phyloP scores from a whole-genome alignment of 1,284 basidiomycete species.

The Xerocomus nothofagi region DNA sequence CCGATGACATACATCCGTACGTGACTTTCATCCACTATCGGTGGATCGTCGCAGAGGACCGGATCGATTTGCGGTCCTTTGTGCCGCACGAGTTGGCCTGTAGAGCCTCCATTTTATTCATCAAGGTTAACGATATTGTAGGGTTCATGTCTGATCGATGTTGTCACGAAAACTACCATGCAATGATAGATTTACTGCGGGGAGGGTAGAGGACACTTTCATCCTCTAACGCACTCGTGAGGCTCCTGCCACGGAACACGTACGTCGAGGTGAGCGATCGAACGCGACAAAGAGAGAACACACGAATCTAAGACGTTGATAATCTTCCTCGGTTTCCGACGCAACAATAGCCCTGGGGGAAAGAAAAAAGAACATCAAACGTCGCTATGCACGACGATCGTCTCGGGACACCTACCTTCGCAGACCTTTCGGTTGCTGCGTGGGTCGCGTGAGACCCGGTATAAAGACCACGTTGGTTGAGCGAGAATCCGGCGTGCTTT shows the following conservation, averaged over 20 bases:
- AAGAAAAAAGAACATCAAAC: background rate
- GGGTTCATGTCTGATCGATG: constrained; percentile 1
- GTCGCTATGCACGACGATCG: background rate
- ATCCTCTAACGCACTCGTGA: constrained; percentile 58
- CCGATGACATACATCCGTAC: background rate
- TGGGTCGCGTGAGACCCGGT: constrained; percentile 69
- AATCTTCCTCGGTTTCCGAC: constrained; percentile 79
- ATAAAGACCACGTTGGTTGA: constrained; percentile 85
- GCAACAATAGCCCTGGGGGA: constrained; percentile 69
- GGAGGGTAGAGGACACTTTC: background rate
- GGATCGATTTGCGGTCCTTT: background rate
- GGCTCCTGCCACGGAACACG: constrained; percentile 78
- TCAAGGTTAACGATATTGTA: background rate
- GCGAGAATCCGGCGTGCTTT: constrained; percentile 75
- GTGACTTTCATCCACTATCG: too few species aligned
- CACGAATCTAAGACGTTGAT: constrained; percentile 67
- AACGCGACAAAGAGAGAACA: background rate
- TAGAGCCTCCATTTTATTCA: background rate
- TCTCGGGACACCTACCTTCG: constrained; percentile 48
- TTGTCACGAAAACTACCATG: background rate
- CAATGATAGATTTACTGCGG: background rate
- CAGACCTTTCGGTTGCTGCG: constrained; percentile 55
- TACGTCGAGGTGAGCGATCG: constrained; percentile 6
- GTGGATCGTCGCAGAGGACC: background rate
- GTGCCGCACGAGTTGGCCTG: background rate